Evolutionary conservation across 192 early-diverging fungal species (phyloP).

Genomic region (Rhizoclosmatium globosum): DNA sequence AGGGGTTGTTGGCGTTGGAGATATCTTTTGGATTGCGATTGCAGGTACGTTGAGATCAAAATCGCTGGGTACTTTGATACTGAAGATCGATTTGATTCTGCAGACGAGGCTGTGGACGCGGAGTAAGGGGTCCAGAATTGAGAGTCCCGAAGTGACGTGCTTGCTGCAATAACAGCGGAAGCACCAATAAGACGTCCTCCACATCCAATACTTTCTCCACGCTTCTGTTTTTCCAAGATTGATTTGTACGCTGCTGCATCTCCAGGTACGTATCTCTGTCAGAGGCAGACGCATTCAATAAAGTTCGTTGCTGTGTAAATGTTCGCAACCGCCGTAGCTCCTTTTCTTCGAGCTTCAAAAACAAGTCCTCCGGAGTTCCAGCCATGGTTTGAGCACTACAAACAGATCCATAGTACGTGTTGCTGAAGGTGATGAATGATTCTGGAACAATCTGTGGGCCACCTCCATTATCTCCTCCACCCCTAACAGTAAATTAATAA

Average conservation of each 20-base stretch:
- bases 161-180: neutral
- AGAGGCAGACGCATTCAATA: neutral
- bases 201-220: conserved; percentile 2
- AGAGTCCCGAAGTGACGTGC: neutral
- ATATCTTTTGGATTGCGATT: neutral
- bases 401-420: neutral
- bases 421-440: conserved; percentile 5
- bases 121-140: neutral
- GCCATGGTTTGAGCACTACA: neutral
- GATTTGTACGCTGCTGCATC: neutral
- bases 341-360: neutral
- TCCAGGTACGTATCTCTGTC: neutral
- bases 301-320: neutral
- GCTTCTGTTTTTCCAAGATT: conserved; percentile 7
- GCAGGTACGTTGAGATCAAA: neutral
- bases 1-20: neutral
- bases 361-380: neutral
- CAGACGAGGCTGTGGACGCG: neutral
- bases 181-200: neutral
- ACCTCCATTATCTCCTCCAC: neutral
- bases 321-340: neutral
- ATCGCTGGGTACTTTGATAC: neutral
- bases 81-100: neutral
- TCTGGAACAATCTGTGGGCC: neutral
- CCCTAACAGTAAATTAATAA: neutral